Base-by-base conservation (phyloP, 768 basidiomycete species). In the Chalciporus piperatus region DNA sequence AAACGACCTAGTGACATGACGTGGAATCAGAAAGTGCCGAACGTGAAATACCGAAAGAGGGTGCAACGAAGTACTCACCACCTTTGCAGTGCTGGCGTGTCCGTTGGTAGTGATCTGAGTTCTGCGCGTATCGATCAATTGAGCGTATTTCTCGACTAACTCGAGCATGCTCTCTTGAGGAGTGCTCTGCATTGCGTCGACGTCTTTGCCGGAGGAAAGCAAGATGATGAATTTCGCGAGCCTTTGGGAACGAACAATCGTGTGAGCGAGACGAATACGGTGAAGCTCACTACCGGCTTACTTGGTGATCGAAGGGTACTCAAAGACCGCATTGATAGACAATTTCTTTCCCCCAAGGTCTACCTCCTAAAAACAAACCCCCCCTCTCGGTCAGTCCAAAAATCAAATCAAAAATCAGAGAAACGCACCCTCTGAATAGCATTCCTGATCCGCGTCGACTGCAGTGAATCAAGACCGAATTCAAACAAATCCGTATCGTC, bases 381-480 rank as follows among this genome's bases (percentile, higher is more conserved):
- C 22, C 22, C 4, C 19, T 3, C 12, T 22, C 13, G n/a, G 17
- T 49, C 14, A 47, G 17, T 32, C n/a, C n/a, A n/a, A n/a, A 49
- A 66, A 59, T 60, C 75, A 76, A 72, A 33, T 9, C 35, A 16
- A 16, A 50, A 57, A 6, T n/a, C n/a, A 73, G 54, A 49, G 68
- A 67, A 40, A 46, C 51, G 28, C 32, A 72, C 73, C 59, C 76
- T 76, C 56, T 75, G 75, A 38, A 73, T 61, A 2, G 67, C 64
- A 58, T 82, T 83, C 20, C 79, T 62, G 25, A 83, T 73, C n/a
- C 78, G 66, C 4, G 76, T 75, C 11, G 76, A 77, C 51, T 80
- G 76, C 19, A 82, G 57, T 10, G 80, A 80, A 59, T 83, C 79
- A 27, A 83, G 69, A 22, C 82, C 82, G 42, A 75, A 79, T 0